Evolutionary conservation across 2,329 filamentous ascomycete species (phyloP).

Genomic region (Akanthomyces muscarius): DNA sequence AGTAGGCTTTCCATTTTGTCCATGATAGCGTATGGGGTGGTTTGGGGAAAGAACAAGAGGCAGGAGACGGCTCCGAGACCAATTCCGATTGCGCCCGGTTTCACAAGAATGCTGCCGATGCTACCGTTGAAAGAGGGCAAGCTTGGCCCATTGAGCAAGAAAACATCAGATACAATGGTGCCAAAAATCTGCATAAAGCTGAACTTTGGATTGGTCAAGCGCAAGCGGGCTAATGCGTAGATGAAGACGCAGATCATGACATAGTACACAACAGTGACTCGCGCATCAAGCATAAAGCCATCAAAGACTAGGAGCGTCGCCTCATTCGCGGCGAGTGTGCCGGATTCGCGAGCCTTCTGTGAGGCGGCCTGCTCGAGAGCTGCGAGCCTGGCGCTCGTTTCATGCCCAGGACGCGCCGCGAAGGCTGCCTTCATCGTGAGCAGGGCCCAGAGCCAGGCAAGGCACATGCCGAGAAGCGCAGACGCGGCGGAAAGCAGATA

Average conservation of each 20-base stretch:
- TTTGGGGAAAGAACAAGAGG: constrained; percentile 46
- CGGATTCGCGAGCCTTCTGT: constrained; percentile 27
- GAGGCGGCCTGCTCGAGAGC: constrained; percentile 35
- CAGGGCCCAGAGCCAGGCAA: constrained; percentile 48
- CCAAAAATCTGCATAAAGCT: constrained; percentile 41
- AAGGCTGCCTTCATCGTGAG: constrained; percentile 46
- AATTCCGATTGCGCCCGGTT: constrained; percentile 42
- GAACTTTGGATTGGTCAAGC: constrained; percentile 43
- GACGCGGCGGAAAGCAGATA: constrained; percentile 41
- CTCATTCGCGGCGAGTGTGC: constrained; percentile 24
- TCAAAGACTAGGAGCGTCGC: constrained; percentile 36
- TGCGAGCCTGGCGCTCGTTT: constrained; percentile 32
- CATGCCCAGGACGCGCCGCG: constrained; percentile 36
- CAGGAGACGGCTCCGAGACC: constrained; percentile 42
- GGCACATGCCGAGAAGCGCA: constrained; percentile 41
- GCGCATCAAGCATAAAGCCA: constrained; percentile 45
- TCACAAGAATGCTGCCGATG: constrained; percentile 36
- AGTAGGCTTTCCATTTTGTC: constrained; percentile 30
- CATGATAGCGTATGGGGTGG: constrained; percentile 43
- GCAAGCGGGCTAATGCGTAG: constrained; percentile 39
- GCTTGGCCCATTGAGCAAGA: constrained; percentile 39
- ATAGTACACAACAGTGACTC: constrained; percentile 37
- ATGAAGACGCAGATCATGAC: constrained; percentile 40
- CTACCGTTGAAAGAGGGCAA: constrained; percentile 38
- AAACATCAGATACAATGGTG: constrained; percentile 43